phyloP scores from a whole-genome alignment of 2,329 filamentous ascomycete genomes.

The Neocucurbitaria cava region DNA sequence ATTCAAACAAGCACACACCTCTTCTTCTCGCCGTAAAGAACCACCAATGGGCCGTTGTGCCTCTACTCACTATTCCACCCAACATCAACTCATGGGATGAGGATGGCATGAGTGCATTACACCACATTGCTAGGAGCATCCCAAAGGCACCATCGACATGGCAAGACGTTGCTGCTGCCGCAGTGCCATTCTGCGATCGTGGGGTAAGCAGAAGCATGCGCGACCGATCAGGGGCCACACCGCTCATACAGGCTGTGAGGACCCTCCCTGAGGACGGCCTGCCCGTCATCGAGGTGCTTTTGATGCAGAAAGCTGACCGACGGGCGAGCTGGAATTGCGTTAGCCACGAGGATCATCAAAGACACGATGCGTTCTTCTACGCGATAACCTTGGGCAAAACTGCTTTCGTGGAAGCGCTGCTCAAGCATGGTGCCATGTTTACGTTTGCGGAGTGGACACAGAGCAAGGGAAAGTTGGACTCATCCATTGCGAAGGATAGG shows the following conservation, averaged over 20 bases:
- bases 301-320: constrained; percentile 24
- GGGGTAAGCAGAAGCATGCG: constrained; percentile 43
- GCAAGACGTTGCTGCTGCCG: constrained; percentile 34
- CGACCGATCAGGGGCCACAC: constrained; percentile 41
- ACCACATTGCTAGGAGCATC: constrained; percentile 34
- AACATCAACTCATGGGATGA: constrained; percentile 43
- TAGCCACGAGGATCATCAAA: constrained; percentile 40
- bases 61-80: constrained; percentile 35
- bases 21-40: constrained; percentile 37
- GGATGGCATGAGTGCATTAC: constrained; percentile 40
- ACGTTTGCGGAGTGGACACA: constrained; percentile 34
- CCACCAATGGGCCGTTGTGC: constrained; percentile 38
- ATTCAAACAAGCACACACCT: constrained; percentile 34
- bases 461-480: constrained; percentile 12
- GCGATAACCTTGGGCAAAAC: constrained; percentile 35
- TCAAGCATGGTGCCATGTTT: constrained; percentile 38
- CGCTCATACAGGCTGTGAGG: constrained; percentile 42
- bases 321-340: constrained; percentile 36
- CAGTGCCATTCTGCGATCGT: constrained; percentile 35
- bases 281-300: constrained; percentile 33
- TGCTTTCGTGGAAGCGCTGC: constrained; percentile 32
- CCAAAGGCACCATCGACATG: constrained; percentile 32
- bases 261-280: constrained; percentile 38
- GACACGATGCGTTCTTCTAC: constrained; percentile 36
- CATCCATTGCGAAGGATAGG: constrained; percentile 17